A percentile compares a stretch with the other conserved stretches of the same genome.
Evolutionary conservation across 2,329 filamentous ascomycete species (phyloP).

Genomic region (Didymella pinodella): DNA sequence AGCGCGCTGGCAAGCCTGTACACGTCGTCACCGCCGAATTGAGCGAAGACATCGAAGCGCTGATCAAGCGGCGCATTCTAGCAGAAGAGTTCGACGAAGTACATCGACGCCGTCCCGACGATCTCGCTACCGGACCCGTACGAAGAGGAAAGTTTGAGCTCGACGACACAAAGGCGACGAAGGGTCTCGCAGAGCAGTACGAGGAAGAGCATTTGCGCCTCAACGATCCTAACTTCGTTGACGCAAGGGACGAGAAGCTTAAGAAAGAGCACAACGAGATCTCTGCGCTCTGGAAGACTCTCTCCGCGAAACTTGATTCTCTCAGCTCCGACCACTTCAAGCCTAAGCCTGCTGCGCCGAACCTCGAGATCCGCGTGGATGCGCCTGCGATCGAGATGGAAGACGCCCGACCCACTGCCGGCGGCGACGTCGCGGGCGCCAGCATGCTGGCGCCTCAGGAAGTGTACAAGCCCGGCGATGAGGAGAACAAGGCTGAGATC

Average conservation of each 20-base stretch:
- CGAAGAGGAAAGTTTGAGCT: slow-evolving; percentile 80
- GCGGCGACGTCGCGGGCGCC: slow-evolving; percentile 71
- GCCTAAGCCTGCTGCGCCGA: slow-evolving; percentile 82
- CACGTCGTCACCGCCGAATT: slow-evolving; percentile 92
- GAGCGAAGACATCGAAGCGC: slow-evolving; percentile 87
- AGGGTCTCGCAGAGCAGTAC: slow-evolving; percentile 90
- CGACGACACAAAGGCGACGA: slow-evolving; percentile 85
- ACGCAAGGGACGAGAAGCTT: slow-evolving; percentile 81
- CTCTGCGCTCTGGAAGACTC: slow-evolving; percentile 79
- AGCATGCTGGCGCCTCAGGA: slow-evolving; percentile 93
- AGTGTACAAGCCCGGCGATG: slow-evolving; percentile 82
- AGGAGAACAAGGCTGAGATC: slow-evolving; percentile 73
- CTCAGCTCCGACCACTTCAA: slow-evolving; percentile 96
- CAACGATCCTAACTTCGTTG: slow-evolving; percentile 80
- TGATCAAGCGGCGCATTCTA: slow-evolving; percentile 93
- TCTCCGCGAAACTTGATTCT: slow-evolving; percentile 82
- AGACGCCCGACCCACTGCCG: slow-evolving; percentile 87
- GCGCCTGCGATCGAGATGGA: slow-evolving; percentile 94
- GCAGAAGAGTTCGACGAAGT: slow-evolving; percentile 93
- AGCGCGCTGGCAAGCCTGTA: slow-evolving; percentile 92
- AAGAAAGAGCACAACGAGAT: slow-evolving; percentile 85
- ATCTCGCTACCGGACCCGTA: slow-evolving; percentile 67
- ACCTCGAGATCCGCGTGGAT: slow-evolving; percentile 85
- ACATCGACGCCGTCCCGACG: slow-evolving; percentile 78
- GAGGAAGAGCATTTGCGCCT: slow-evolving; percentile 88